phyloP scores from a whole-genome alignment of 139 green algal genomes.

The Mesostigma viride region DNA sequence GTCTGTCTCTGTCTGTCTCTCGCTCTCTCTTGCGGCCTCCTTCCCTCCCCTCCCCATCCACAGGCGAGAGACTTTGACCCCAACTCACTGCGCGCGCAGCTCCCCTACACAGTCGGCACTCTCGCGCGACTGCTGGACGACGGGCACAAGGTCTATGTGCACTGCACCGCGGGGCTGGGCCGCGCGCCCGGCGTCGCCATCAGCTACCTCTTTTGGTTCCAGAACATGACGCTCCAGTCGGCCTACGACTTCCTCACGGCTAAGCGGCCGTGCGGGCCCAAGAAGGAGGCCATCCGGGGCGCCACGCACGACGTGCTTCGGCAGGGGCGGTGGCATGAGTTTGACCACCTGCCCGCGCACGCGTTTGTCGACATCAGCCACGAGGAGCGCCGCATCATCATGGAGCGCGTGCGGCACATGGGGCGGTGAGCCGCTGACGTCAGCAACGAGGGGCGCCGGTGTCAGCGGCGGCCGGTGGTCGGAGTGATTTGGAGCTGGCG shows the following conservation, averaged over 20 bases:
- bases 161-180: conserved; percentile 31
- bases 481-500: no score
- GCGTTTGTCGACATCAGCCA: conserved; percentile 16
- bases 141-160: conserved; percentile 10
- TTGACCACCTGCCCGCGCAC: conserved; percentile 20
- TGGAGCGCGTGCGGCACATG: conserved; percentile 11
- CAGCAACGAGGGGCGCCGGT: no score
- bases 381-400: conserved; percentile 16
- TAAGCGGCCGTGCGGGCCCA: conserved; percentile 37
- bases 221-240: conserved; percentile 9
- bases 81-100: conserved; percentile 6
- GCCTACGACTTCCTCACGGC: conserved; percentile 38
- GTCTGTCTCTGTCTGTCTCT: no score
- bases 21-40: no score
- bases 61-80: conserved; percentile 26
- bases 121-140: background rate
- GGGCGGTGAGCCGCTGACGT: background rate
- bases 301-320: conserved; percentile 32
- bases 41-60: no score
- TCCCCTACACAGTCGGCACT: conserved; percentile 6
- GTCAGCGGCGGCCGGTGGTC: no score
- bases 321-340: background rate
- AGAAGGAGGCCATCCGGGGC: conserved; percentile 34
- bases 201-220: conserved; percentile 30
- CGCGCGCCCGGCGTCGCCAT: conserved; percentile 19